Evolutionary conservation across 805 yeast species (phyloP), one percentile per base, ranked within the genome.

Genomic region (Monosporozyma aerobia): DNA sequence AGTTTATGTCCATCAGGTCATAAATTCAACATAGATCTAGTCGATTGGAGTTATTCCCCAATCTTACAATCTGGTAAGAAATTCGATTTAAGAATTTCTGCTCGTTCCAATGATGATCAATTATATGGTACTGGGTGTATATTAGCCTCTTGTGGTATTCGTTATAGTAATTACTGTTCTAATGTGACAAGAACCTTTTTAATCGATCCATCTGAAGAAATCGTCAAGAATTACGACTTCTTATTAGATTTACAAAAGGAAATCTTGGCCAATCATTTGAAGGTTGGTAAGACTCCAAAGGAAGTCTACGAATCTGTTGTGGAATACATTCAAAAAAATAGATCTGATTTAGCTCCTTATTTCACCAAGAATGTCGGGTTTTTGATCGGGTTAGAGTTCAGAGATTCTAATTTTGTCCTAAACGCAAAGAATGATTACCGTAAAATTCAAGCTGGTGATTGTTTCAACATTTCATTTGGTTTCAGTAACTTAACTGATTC

Each of bases 31-130:
- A 73, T 84, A 5, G 81, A 80, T 56, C 79, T 81, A 57, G 71
- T 92, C 22, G 98, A 92, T 67, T 92, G 97, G 97, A 87, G 95
- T 58, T 89, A 87, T 68, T 81, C 90, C 52, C 97, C 98, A 30
- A 87, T 90, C 50, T 78, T 90, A 51, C 95, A 89, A 71, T 85
- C 95, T 59, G 95, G 95, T 51, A 89, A 88, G 37, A 81, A 82
- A 52, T 90, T 82, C 63, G 96, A 90, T 68, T 74, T 90, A 63
- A 83, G 78, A 61, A 90, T 95, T 44, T 82, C 92, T 53, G 96
- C 95, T 1, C 80, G 82, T 53, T 84, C 96, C 1, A 79, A 80
- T 50, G 77, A 80, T 54, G 79, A 80, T 46, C 79, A 78, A 58
- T 73, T 85, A 50, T 77, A 78, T 48, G 85, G 87, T 8, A 79